Conservation (phyloP, 2,329 filamentous ascomycete species). For the Aureobasidium sp. region DNA sequence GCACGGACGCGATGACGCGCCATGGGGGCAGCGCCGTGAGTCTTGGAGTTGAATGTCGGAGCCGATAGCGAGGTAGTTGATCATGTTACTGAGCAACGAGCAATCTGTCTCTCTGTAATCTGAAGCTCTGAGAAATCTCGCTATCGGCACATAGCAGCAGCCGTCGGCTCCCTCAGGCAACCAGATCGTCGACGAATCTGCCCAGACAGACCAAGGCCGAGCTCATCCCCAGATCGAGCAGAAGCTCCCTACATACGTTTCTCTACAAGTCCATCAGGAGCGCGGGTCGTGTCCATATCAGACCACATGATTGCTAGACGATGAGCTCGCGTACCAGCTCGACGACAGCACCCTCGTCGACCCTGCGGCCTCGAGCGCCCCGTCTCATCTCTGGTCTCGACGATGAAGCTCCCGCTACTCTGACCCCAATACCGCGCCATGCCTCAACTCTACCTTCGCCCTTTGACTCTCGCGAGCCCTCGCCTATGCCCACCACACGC, state of each 20-base stretch:
- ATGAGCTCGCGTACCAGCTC: slow-evolving; percentile 29
- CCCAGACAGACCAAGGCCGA: background rate
- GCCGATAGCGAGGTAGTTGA: background rate
- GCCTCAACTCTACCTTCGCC: slow-evolving; percentile 30
- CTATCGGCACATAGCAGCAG: background rate
- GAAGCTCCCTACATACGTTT: background rate
- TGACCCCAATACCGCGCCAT: slow-evolving; percentile 25
- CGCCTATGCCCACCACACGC: slow-evolving; percentile 28
- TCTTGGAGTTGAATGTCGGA: background rate
- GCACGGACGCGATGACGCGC: slow-evolving; percentile 7
- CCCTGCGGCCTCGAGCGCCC: slow-evolving; percentile 37
- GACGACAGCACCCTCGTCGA: slow-evolving; percentile 25
- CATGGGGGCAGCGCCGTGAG: background rate
- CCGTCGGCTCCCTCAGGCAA: background rate
- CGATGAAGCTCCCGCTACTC: slow-evolving; percentile 31
- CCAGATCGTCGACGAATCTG: background rate
- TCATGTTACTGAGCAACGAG: background rate
- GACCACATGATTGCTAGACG: background rate
- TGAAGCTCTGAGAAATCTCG: background rate
- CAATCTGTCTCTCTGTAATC: background rate
- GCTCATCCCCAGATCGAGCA: background rate
- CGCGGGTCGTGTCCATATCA: slow-evolving; percentile 16
- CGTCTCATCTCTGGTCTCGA: slow-evolving; percentile 40
- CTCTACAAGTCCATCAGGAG: background rate
- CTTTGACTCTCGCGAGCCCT: slow-evolving; percentile 22